Evolutionary conservation across 495 filamentous ascomycete species (phyloP).

Genomic region (Evernia prunastri): DNA sequence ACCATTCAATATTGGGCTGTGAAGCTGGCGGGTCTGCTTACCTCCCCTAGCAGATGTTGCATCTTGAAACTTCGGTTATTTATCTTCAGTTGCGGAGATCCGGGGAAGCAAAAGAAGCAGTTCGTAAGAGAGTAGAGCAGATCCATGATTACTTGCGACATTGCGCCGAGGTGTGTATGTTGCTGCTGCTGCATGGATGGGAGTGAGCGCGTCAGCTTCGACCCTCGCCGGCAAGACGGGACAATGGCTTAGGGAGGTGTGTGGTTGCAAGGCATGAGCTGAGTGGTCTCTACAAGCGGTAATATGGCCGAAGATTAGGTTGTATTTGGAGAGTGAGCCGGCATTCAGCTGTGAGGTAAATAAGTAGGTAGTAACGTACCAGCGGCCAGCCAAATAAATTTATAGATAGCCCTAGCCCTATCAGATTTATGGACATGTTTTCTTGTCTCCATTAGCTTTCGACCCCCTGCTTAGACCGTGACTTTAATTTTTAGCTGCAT

Average conservation of each 20-base stretch:
- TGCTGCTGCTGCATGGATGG: slow-evolving; percentile 19
- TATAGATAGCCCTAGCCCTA: background rate
- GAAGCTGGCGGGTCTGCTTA: slow-evolving; percentile 30
- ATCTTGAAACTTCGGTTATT: slow-evolving; percentile 95
- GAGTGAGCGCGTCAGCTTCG: slow-evolving; percentile 2
- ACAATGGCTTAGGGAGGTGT: background rate
- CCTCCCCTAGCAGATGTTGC: slow-evolving; percentile 83
- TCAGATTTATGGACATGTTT: background rate
- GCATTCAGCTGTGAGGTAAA: background rate
- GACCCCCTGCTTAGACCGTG: no score
- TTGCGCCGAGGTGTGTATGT: slow-evolving; percentile 32
- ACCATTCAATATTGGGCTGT: background rate
- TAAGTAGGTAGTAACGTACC: no score
- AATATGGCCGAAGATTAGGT: background rate
- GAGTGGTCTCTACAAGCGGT: no score
- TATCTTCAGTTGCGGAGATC: slow-evolving; percentile 88
- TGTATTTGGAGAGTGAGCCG: background rate
- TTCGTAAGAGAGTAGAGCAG: slow-evolving; percentile 83
- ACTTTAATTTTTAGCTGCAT: no score
- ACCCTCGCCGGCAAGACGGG: background rate
- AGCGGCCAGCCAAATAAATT: no score
- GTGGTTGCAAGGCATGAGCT: background rate
- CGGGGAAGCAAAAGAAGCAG: slow-evolving; percentile 93
- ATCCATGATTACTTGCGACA: slow-evolving; percentile 84
- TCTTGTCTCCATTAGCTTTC: no score